Base-by-base conservation (phyloP, 1,284 basidiomycete species). In the Pisolithus thermaeus region DNA sequence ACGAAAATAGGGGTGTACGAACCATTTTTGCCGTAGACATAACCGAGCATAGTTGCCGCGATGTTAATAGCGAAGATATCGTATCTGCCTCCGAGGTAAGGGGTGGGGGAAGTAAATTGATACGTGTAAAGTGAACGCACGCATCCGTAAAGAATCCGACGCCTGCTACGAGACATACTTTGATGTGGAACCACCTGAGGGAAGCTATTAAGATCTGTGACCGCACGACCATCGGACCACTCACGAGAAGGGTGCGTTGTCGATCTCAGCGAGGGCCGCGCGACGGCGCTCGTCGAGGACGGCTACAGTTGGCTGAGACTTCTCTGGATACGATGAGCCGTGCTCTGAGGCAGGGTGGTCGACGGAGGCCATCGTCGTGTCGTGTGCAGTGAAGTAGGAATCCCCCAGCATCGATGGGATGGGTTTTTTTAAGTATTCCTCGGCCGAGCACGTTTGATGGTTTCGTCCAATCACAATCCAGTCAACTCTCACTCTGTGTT, bases 91-190 rank as follows among this genome's bases (percentile, higher is more conserved):
- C 25, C 1, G 16, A 45, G 54, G 43, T 44, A n/a, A 27, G 27
- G 23, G 50, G 8, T 23, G 14, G 0, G 12, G 8, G 25, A 32
- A 23, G 14, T 3, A n/a, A 23, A 5, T 4, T 5, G n/a, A 48
- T 36, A 6, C 14, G 36, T 9, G 5, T 38, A n/a, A 22, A 46
- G 41, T 20, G 18, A 27, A 69, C 82, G 63, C 61, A 87, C 79
- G 86, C 85, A 69, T 89, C 88, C 40, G 88, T 89, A 72, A 90
- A 91, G 74, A 91, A 90, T 35, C 88, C 89, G 11, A 85, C 83
- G 56, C 87, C 86, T 2, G 88, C 86, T 4, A 90, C 84, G 46
- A 84, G 56, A 62, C 79, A 81, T 50, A 90, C 78, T 63, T 85
- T 88, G 45, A 82, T 75, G 61, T 91, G 88, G 66, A 82, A 82